Percentiles rank a stretch among this genome's conserved stretches.
Conservation (phyloP, 495 filamentous ascomycete genomes). For the Parmelia sp. region DNA sequence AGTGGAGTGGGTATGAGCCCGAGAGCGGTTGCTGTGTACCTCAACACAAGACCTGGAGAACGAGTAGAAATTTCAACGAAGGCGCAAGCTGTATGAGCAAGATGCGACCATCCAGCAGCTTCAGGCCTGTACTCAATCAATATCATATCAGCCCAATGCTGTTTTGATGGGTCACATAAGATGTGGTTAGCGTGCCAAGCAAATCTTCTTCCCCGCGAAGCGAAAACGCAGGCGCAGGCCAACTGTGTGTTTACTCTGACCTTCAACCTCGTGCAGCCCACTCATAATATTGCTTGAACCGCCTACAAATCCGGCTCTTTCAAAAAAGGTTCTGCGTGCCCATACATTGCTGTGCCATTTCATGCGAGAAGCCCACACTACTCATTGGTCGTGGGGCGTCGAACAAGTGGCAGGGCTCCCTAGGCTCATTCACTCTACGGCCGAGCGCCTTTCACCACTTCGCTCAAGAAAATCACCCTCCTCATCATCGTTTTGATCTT, state of each 20-base stretch:
- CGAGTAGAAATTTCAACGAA: not conserved
- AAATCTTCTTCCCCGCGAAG: conserved; percentile 16
- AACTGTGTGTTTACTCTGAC: conserved; percentile 7
- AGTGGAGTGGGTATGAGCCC: conserved; percentile 3
- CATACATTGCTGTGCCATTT: not conserved
- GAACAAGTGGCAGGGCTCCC: not conserved
- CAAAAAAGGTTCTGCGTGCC: not conserved
- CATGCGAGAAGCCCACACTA: not conserved
- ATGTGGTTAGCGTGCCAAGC: conserved; percentile 20
- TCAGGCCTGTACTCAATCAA: conserved; percentile 6
- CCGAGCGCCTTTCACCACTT: not conserved
- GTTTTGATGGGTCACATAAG: conserved; percentile 10
- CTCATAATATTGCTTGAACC: not conserved
- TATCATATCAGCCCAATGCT: conserved; percentile 12
- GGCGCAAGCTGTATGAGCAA: not conserved
- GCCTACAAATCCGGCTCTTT: no score
- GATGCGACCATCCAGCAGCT: conserved; percentile 1
- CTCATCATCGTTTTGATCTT: not conserved
- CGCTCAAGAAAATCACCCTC: not conserved
- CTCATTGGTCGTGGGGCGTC: not conserved
- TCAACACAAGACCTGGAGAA: conserved; percentile 1
- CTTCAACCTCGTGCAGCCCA: not conserved
- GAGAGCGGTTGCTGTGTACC: not conserved
- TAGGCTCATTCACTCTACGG: not conserved
- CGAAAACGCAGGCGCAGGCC: conserved; percentile 7